These are phyloP conservation scores for Sarocladium strictum DNA, from an alignment of 2,329 filamentous ascomycete genomes.

Conservation along the genomic window DNA sequence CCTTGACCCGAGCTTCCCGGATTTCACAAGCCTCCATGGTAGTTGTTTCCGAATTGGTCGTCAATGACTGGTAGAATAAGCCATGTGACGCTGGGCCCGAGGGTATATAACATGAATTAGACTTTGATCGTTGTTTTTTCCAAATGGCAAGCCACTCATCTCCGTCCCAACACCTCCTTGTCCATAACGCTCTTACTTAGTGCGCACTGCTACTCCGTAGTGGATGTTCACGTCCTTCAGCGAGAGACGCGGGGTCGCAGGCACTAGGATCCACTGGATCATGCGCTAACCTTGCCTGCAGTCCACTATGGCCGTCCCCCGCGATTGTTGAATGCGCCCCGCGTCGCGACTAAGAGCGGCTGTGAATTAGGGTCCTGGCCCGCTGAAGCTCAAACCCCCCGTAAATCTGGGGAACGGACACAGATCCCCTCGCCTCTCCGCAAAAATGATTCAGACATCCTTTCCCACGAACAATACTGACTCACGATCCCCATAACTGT, in stretches of 20 bases:
- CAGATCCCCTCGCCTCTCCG: background rate
- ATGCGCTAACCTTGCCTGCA: background rate
- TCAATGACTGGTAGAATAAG: too few relatives aligned
- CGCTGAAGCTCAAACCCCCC: background rate
- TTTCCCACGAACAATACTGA: background rate
- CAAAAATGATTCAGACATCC: slow-evolving; percentile 7
- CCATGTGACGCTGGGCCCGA: too few relatives aligned
- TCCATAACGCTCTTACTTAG: too few relatives aligned
- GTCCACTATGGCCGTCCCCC: background rate
- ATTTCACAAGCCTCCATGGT: background rate
- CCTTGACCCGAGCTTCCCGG: slow-evolving; percentile 12
- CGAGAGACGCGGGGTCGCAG: background rate
- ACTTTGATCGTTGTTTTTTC: too few relatives aligned
- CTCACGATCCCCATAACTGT: slow-evolving; percentile 5
- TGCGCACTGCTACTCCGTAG: too few relatives aligned
- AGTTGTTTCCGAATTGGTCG: background rate
- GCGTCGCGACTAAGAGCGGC: background rate
- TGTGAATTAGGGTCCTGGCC: background rate
- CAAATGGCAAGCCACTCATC: too few relatives aligned
- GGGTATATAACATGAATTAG: too few relatives aligned
- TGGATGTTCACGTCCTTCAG: too few relatives aligned
- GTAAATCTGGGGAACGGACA: too few relatives aligned
- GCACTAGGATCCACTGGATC: background rate
- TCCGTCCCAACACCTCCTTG: too few relatives aligned
- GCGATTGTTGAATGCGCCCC: background rate